These are phyloP conservation scores for Persicaria tinctoria DNA, from an alignment of 148 eudicot genomes.

Conservation along the genomic window DNA sequence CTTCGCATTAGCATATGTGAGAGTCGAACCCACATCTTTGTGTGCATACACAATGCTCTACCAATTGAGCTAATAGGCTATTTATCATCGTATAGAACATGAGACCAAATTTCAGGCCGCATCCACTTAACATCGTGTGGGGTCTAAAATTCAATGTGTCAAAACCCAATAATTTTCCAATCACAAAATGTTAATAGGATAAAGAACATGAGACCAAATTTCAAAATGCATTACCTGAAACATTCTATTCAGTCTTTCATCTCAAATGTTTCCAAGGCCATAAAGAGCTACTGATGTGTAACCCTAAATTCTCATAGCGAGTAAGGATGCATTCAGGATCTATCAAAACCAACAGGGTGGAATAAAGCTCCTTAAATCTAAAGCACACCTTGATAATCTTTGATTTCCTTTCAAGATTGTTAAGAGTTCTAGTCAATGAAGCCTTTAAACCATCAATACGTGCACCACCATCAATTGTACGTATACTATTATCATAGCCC, in stretches of 20 bases:
- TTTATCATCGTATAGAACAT: conserved; percentile 31
- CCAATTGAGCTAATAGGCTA: too few relatives aligned
- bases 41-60: too few relatives aligned
- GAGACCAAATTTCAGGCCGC: conserved; percentile 99
- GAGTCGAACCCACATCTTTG: too few relatives aligned
- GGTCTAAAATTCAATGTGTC: conserved; percentile 41
- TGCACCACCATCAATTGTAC: conserved; percentile 97
- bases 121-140: conserved; percentile 99
- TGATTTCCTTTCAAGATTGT: conserved; percentile 76
- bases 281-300: conserved; percentile 85
- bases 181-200: not conserved
- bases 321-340: conserved; percentile 5
- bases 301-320: conserved; percentile 43
- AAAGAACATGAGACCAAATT: not conserved
- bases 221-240: conserved; percentile 60
- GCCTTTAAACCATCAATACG: conserved; percentile 94
- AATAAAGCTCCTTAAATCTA: not conserved
- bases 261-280: conserved; percentile 98
- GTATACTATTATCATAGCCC: conserved; percentile 98
- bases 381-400: conserved; percentile 69
- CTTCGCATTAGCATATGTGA: too few relatives aligned
- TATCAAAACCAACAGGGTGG: not conserved
- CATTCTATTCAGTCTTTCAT: conserved; percentile 97
- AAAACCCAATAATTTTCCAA: not conserved
- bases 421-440: conserved; percentile 76